Base-by-base conservation (phyloP, 768 basidiomycete genomes). In the Termitomyces titanicus region DNA sequence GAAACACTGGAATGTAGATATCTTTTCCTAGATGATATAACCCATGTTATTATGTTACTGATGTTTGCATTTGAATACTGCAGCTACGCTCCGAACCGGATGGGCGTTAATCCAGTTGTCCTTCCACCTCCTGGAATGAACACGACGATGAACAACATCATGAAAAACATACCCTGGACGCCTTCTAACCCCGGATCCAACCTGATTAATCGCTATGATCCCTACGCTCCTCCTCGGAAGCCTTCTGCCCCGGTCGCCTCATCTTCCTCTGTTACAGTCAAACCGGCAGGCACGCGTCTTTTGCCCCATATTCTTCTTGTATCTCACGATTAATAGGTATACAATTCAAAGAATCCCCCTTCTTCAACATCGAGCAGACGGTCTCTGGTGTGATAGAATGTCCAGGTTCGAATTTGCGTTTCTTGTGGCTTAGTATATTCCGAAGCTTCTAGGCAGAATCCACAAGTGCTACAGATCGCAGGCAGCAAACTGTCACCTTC, bases 321-420 rank as follows among this genome's bases (percentile, higher is more conserved):
- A 57, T 58, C 42, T 68, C 46, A 51, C 39, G 3, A 11, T 25
- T 58, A 54, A 5, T 48, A 89, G 90, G 66, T 20, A 83, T 93
- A 42, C 83, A 81, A 46, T 93, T 93, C 73, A 91, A 86, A 62
- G 78, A 81, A 9, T 92, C 92, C 0, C 91, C 92, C 0, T 94
- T 93, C 67, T 87, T 87, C 62, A 72, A 70, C 11, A 68, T 89
- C 3, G 85, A 88, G 47, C 84, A 89, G 61, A 64, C 75, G 5
- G 82, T 91, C 11, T 89, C 88, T 3, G 54, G 57, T 25, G 74
- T 92, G 27, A 74, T 78, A 8, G 90, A 93, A 66, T 94, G 91
- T 69, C 89, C 89, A 72, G 91, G 91, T 91, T 63, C 22, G 76
- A 18, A 20, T 56, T 25, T 2, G 9, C 5, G 20, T 10, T 37